Conservation (phyloP, 2,329 filamentous ascomycete species). For the Furcasterigmium sp. region DNA sequence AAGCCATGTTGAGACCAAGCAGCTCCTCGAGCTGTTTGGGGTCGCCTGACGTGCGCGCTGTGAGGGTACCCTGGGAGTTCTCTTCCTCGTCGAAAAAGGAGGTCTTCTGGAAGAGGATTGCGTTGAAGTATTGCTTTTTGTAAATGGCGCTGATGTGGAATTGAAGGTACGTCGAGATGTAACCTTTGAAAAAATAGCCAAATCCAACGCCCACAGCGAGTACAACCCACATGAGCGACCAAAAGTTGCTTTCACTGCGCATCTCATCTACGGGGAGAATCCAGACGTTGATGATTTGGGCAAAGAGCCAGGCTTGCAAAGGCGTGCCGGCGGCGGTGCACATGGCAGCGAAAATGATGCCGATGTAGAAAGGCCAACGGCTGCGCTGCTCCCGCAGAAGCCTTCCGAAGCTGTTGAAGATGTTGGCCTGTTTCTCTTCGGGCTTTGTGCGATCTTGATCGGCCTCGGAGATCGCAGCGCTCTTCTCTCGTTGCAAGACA, state of each 20-base stretch:
- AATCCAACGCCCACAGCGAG: slow-evolving; percentile 48
- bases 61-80: slow-evolving; percentile 56
- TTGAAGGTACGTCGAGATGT: slow-evolving; percentile 39
- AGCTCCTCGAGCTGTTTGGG: slow-evolving; percentile 58
- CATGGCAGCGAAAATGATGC: slow-evolving; percentile 43
- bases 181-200: slow-evolving; percentile 46
- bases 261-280: slow-evolving; percentile 23
- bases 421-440: slow-evolving; percentile 32
- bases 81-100: slow-evolving; percentile 57
- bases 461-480: slow-evolving; percentile 30
- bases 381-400: slow-evolving; percentile 51
- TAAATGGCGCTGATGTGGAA: slow-evolving; percentile 46
- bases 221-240: slow-evolving; percentile 61
- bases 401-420: slow-evolving; percentile 49
- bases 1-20: slow-evolving; percentile 57
- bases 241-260: slow-evolving; percentile 47
- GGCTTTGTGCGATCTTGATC: slow-evolving; percentile 19
- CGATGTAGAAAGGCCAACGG: slow-evolving; percentile 42
- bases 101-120: slow-evolving; percentile 54
- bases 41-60: slow-evolving; percentile 49
- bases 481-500: slow-evolving; percentile 39
- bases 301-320: slow-evolving; percentile 51
- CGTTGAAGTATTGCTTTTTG: slow-evolving; percentile 55
- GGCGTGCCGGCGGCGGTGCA: slow-evolving; percentile 39
- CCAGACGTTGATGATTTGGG: slow-evolving; percentile 47